Base-by-base conservation (phyloP, 495 filamentous ascomycete species). In the Hypoxylon intermedium region DNA sequence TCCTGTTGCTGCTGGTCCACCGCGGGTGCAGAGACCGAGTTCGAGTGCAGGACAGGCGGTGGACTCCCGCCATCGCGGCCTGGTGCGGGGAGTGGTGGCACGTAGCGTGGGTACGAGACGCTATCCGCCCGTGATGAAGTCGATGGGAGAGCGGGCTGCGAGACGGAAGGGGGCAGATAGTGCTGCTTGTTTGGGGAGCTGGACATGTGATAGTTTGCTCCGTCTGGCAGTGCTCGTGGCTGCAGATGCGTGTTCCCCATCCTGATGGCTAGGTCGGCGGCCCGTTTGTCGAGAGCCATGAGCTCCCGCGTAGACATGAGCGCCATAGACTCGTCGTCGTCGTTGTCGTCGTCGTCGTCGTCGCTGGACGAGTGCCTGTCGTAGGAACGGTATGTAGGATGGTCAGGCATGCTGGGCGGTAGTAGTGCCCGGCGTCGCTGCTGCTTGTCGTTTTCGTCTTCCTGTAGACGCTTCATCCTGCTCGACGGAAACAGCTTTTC, bases 291-390 rank as follows among this genome's bases (percentile, higher is more conserved):
- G 30, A 74, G 58, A n/a, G 70, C 67, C 52, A 81, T 67, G 5
- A 81, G 66, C 40, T 81, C 77, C 11, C 60, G 59, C 4, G 79
- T 81, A 6, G 77, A 79, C 49, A 81, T 79, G 15, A 79, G 55
- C 2, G 71, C 73, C 60, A 69, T 71, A 7, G 57, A 54, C 28
- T 41, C 72, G 13, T 65, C 46, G 30, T 68, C 69, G 6, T 69
- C 66, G 19, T 65, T 63, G 9, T 74, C 73, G 9, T 64, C 66
- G 5, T n/a, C 69, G 6, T 69, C 66, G 19, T 65, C 64, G 9
- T 74, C 73, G 9, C 65, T 67, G 5, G 72, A 75, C 4, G 67
- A 67, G 20, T 49, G 59, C 7, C 56, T 67, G 40, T 77, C 75
- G 42, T 74, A 75, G 24, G 71, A 74, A 21, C 71, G 28, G 40